phyloP scores from a whole-genome alignment of 768 basidiomycete genomes.

The Grammothele lineata region DNA sequence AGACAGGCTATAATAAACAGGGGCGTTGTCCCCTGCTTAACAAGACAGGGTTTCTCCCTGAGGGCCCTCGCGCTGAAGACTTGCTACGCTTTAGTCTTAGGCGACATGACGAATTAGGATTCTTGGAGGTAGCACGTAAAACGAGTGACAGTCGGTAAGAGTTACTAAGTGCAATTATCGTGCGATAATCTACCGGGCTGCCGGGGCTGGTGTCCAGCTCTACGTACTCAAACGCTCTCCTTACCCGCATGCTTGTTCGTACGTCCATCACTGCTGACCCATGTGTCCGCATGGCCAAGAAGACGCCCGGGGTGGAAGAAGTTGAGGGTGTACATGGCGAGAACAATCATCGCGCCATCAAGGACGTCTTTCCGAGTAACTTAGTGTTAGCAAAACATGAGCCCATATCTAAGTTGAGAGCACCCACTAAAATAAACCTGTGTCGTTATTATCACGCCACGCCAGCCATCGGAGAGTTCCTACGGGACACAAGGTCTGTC shows the following conservation, averaged over 20 bases:
- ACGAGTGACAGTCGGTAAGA: too few species aligned
- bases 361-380: slow-evolving; percentile 18
- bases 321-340: slow-evolving; percentile 30
- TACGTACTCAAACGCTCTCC: neutral
- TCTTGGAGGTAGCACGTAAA: too few species aligned
- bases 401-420: neutral
- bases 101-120: too few species aligned
- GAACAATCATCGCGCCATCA: slow-evolving; percentile 30
- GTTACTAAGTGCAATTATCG: too few species aligned
- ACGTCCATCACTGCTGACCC: neutral
- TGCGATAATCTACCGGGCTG: too few species aligned
- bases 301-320: slow-evolving; percentile 30
- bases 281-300: slow-evolving; percentile 10
- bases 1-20: too few species aligned
- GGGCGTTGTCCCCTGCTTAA: too few species aligned
- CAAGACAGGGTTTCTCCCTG: too few species aligned
- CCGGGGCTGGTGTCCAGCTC: too few species aligned
- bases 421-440: slow-evolving; percentile 40
- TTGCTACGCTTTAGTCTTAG: too few species aligned
- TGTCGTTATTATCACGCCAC: slow-evolving; percentile 42
- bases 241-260: too few species aligned
- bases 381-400: neutral
- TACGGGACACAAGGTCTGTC: neutral
- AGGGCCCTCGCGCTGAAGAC: too few species aligned
- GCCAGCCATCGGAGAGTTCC: slow-evolving; percentile 44